Evolutionary conservation across 306 rosid species (phyloP).

Genomic region (Trifolium fragiferum): DNA sequence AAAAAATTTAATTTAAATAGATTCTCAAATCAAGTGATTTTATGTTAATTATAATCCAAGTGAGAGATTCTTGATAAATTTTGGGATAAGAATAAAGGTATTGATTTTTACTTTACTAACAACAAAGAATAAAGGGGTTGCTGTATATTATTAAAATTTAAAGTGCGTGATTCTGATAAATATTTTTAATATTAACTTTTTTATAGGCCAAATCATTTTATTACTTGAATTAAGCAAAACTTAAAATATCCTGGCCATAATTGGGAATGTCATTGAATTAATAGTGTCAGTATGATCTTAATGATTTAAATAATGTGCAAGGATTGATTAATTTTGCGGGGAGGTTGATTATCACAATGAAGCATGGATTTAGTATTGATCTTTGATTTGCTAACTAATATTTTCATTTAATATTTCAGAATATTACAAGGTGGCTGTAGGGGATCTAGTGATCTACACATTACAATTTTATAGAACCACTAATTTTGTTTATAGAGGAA

Average conservation of each 20-base stretch:
- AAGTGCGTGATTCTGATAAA: not conserved
- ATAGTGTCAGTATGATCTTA: too few relatives aligned
- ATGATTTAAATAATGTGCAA: too few relatives aligned
- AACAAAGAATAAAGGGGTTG: not conserved
- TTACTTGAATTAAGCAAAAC: not conserved
- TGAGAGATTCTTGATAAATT: not conserved
- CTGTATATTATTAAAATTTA: not conserved
- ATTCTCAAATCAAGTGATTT: not conserved
- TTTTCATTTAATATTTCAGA: too few relatives aligned
- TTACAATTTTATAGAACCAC: too few relatives aligned
- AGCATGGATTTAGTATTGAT: too few relatives aligned
- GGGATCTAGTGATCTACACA: too few relatives aligned
- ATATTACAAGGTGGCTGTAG: too few relatives aligned
- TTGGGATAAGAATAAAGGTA: not conserved
- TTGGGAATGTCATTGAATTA: too few relatives aligned
- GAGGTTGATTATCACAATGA: too few relatives aligned
- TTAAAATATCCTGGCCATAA: not conserved
- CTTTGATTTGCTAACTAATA: too few relatives aligned
- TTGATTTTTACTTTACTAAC: not conserved
- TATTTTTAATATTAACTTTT: not conserved
- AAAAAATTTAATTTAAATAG: not conserved
- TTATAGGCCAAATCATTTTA: not conserved
- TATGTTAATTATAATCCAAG: not conserved
- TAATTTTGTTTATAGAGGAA: too few relatives aligned
- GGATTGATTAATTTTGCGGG: too few relatives aligned